Evolutionary conservation across 139 green algal species (phyloP).

Genomic region (Spirogloea muscicola): DNA sequence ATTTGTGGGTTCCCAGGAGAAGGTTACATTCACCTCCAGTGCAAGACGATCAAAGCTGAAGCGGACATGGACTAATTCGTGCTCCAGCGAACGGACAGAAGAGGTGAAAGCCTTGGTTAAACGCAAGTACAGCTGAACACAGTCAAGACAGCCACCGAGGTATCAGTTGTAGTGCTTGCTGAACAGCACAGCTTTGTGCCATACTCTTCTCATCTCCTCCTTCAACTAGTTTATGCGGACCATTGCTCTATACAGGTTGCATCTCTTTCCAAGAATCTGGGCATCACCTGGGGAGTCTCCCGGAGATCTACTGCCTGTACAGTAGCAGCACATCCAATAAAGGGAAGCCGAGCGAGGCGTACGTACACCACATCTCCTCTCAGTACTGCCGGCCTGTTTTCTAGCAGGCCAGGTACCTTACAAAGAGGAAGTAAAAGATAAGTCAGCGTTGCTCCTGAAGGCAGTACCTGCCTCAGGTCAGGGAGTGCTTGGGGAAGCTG

Average conservation of each 20-base stretch:
- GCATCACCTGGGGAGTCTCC: background rate
- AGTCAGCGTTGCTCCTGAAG: background rate
- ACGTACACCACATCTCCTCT: slow-evolving; percentile 14
- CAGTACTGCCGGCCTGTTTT: slow-evolving; percentile 10
- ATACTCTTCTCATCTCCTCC: too few relatives aligned
- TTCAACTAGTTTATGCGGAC: too few relatives aligned
- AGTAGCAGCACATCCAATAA: background rate
- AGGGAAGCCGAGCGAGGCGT: background rate
- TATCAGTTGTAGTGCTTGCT: too few relatives aligned
- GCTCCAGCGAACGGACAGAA: background rate
- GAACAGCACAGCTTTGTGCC: too few relatives aligned
- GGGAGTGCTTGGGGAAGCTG: background rate
- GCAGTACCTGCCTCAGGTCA: background rate
- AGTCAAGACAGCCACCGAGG: background rate
- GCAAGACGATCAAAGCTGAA: slow-evolving; percentile 15
- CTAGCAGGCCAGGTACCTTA: slow-evolving; percentile 8
- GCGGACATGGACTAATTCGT: slow-evolving; percentile 8
- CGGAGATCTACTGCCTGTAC: slow-evolving; percentile 2
- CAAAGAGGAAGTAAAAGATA: background rate
- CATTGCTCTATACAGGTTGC: too few relatives aligned
- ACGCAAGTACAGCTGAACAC: background rate
- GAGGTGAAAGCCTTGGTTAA: background rate
- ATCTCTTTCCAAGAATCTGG: too few relatives aligned
- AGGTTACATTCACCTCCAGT: slow-evolving; percentile 3
- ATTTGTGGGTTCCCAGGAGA: too few relatives aligned